Conservation (phyloP, 148 eudicot genomes). For the Dianthus caryophyllus region DNA sequence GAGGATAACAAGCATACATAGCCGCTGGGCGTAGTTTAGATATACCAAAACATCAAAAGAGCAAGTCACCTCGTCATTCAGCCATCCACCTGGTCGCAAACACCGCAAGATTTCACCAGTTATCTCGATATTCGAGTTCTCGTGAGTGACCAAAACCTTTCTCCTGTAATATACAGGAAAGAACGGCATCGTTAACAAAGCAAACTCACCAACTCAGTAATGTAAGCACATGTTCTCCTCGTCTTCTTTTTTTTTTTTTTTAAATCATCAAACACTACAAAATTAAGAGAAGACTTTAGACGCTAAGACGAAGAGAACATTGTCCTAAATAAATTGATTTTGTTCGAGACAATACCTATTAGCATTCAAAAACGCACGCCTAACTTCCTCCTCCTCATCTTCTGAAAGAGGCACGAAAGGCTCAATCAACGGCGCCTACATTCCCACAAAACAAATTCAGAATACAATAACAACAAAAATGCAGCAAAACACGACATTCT, state of each 20-base stretch:
- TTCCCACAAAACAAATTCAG: slow-evolving; percentile 16
- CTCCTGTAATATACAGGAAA: slow-evolving; percentile 38
- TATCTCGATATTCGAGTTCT: slow-evolving; percentile 71
- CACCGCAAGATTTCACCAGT: slow-evolving; percentile 73
- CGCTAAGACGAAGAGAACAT: too few relatives aligned
- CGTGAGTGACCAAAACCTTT: slow-evolving; percentile 64
- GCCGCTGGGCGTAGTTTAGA: neutral
- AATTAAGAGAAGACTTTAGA: too few relatives aligned
- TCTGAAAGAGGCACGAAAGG: slow-evolving; percentile 59
- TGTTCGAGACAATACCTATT: slow-evolving; percentile 40
- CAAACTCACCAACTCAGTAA: neutral
- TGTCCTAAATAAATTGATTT: slow-evolving; percentile 4
- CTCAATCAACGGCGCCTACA: slow-evolving; percentile 44
- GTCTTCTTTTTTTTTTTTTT: too few relatives aligned
- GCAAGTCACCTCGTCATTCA: slow-evolving; percentile 79
- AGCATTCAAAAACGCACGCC: slow-evolving; percentile 42
- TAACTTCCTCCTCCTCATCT: slow-evolving; percentile 59
- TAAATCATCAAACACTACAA: too few relatives aligned
- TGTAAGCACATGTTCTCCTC: too few relatives aligned
- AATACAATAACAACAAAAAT: neutral
- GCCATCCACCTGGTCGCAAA: slow-evolving; percentile 76
- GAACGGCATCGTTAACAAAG: slow-evolving; percentile 11
- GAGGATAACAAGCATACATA: slow-evolving; percentile 11
- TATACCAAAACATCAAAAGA: neutral
- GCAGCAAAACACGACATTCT: slow-evolving; percentile 2